Conservation (phyloP, 345 rosid genomes). For the Tarenaya hassleriana region DNA sequence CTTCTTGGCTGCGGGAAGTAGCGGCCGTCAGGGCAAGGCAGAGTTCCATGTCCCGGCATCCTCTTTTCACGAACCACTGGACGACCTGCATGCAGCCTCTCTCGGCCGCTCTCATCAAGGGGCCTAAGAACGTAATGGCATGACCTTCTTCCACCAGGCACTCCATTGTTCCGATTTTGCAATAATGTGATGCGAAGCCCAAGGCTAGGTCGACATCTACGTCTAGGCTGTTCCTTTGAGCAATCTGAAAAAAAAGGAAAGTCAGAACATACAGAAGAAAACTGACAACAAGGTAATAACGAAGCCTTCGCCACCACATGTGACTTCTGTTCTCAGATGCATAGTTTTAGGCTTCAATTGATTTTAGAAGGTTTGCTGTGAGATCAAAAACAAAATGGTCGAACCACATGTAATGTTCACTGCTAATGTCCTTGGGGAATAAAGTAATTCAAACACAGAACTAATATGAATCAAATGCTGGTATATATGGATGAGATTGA, state of each 20-base stretch:
- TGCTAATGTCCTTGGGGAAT: too few relatives aligned
- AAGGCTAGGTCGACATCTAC: slow-evolving; percentile 93
- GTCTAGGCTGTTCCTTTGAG: slow-evolving; percentile 94
- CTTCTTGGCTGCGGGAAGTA: slow-evolving; percentile 84
- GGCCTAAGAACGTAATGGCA: slow-evolving; percentile 86
- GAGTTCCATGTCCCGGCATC: slow-evolving; percentile 85
- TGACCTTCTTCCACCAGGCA: slow-evolving; percentile 95
- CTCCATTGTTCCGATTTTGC: slow-evolving; percentile 92
- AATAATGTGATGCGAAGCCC: slow-evolving; percentile 88
- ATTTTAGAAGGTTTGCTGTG: too few relatives aligned
- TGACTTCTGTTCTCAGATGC: too few relatives aligned
- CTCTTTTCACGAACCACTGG: slow-evolving; percentile 88
- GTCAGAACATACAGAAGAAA: neutral
- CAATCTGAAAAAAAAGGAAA: slow-evolving; percentile 48
- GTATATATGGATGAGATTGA: too few relatives aligned
- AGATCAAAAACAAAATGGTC: too few relatives aligned
- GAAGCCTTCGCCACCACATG: too few relatives aligned
- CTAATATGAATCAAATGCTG: too few relatives aligned
- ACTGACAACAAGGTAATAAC: too few relatives aligned
- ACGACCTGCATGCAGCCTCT: slow-evolving; percentile 95
- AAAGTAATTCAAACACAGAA: too few relatives aligned
- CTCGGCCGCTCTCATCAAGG: slow-evolving; percentile 93
- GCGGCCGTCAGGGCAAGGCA: slow-evolving; percentile 97
- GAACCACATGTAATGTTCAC: too few relatives aligned
- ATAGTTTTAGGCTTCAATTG: too few relatives aligned